These are phyloP conservation scores for Nannochloropsis granulata DNA, from an alignment of 108 stramenopile genomes.

Conservation along the genomic window DNA sequence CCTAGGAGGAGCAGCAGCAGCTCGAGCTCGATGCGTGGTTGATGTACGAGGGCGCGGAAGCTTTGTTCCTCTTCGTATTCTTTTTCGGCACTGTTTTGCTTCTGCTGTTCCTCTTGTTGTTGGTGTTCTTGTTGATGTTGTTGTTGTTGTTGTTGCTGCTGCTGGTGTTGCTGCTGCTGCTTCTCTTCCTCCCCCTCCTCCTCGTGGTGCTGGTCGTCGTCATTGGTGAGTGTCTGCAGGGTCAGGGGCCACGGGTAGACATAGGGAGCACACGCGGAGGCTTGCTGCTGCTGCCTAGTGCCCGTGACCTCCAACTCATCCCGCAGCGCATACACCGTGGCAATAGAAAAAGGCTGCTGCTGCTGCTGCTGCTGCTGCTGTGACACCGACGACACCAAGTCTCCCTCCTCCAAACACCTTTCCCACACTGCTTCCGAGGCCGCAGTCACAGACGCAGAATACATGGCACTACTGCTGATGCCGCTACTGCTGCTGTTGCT, in stretches of 20 bases:
- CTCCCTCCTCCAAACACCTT: not conserved
- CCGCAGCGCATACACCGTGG: not conserved
- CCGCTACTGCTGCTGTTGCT: no score
- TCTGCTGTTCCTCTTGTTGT: not conserved
- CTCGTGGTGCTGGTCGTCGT: not conserved
- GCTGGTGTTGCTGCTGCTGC: not conserved
- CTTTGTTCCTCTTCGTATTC: not conserved
- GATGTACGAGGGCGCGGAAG: not conserved
- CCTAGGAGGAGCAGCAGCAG: not conserved
- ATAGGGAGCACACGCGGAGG: not conserved
- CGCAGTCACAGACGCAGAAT: not conserved
- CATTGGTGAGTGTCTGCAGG: not conserved
- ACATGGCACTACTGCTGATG: no score
- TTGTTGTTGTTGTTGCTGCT: not conserved
- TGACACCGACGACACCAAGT: not conserved
- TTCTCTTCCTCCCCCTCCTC: not conserved
- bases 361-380: not conserved
- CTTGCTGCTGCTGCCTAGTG: not conserved
- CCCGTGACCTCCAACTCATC: not conserved
- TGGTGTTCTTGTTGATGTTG: not conserved
- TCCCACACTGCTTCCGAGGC: not conserved
- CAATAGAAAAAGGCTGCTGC: not conserved
- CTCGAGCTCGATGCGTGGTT: not conserved
- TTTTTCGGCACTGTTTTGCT: not conserved
- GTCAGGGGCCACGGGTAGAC: not conserved